A percentile compares a stretch with the other conserved stretches of the same genome.
These are phyloP conservation scores for Plasmopara viticola DNA, from an alignment of 352 stramenopile genomes.

Conservation along the genomic window DNA sequence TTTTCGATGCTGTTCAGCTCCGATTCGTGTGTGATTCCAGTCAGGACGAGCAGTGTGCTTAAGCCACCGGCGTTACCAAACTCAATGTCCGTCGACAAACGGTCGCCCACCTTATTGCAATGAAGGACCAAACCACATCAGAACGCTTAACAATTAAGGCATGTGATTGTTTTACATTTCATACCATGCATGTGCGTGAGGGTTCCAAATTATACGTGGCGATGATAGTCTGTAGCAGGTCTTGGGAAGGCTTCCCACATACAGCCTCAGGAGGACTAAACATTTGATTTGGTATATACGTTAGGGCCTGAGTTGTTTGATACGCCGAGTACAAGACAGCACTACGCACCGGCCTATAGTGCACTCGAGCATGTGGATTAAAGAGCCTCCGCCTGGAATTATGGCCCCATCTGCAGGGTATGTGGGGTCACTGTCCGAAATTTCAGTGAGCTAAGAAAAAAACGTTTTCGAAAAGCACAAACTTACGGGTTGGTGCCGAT, in stretches of 20 bases:
- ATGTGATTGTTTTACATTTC: neutral
- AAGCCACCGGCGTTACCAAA: slow-evolving; percentile 68
- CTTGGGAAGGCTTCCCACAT: slow-evolving; percentile 79
- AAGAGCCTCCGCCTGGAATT: slow-evolving; percentile 58
- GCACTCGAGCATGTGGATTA: slow-evolving; percentile 65
- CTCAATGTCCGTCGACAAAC: slow-evolving; percentile 78
- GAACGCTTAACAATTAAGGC: neutral
- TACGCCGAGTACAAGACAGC: neutral
- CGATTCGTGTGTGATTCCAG: slow-evolving; percentile 53
- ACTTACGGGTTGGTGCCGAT: slow-evolving; percentile 78
- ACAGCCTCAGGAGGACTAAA: slow-evolving; percentile 59
- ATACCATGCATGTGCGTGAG: slow-evolving; percentile 77
- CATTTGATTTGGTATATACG: slow-evolving; percentile 3
- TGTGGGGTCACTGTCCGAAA: slow-evolving; percentile 50
- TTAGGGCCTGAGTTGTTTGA: neutral
- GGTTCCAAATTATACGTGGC: slow-evolving; percentile 60
- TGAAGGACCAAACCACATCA: neutral
- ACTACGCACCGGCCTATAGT: slow-evolving; percentile 53
- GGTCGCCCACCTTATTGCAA: slow-evolving; percentile 59
- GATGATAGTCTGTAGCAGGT: slow-evolving; percentile 74
- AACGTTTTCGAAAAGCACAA: neutral
- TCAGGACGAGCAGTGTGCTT: slow-evolving; percentile 72
- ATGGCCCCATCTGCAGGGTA: slow-evolving; percentile 71
- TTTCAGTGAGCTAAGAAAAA: neutral
- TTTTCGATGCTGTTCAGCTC: slow-evolving; percentile 52